Percentiles rank a stretch among this genome's conserved stretches.
Evolutionary conservation across 2,329 filamentous ascomycete genomes (phyloP).

Genomic region (Xylaria arbuscula): DNA sequence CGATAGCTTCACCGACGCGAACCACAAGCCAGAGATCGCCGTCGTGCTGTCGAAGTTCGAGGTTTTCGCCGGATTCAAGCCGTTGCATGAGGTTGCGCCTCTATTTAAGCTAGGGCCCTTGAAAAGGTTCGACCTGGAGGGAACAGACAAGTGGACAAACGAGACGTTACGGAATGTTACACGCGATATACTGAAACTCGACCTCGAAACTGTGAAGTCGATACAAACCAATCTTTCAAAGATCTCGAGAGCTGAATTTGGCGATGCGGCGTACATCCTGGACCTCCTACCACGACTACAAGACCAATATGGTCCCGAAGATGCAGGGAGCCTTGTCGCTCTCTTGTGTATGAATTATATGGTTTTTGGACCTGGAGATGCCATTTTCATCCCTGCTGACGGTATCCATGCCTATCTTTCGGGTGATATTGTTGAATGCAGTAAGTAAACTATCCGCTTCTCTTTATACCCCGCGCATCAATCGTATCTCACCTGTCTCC

Average conservation of each 20-base stretch:
- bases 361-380: constrained; percentile 71
- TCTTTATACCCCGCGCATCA: not conserved
- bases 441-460: constrained; percentile 8
- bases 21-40: constrained; percentile 85
- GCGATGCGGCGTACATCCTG: constrained; percentile 66
- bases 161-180: constrained; percentile 68
- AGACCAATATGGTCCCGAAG: constrained; percentile 70
- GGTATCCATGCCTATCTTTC: constrained; percentile 79
- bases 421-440: constrained; percentile 82
- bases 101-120: constrained; percentile 69
- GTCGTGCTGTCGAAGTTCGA: constrained; percentile 78
- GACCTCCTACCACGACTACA: constrained; percentile 73
- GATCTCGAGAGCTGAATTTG: constrained; percentile 60
- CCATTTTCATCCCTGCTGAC: constrained; percentile 77
- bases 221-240: constrained; percentile 64
- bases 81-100: constrained; percentile 67
- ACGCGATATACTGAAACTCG: constrained; percentile 64
- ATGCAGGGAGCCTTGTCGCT: constrained; percentile 76
- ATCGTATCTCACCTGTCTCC: not conserved
- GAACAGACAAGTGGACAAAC: constrained; percentile 61
- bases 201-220: constrained; percentile 62
- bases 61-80: constrained; percentile 80
- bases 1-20: constrained; percentile 74
- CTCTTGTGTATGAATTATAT: constrained; percentile 81
- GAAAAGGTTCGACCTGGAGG: constrained; percentile 57